Evolutionary conservation across 257 asterid species (phyloP), one percentile per base, ranked within the genome.

Genomic region (Scutellaria minor): DNA sequence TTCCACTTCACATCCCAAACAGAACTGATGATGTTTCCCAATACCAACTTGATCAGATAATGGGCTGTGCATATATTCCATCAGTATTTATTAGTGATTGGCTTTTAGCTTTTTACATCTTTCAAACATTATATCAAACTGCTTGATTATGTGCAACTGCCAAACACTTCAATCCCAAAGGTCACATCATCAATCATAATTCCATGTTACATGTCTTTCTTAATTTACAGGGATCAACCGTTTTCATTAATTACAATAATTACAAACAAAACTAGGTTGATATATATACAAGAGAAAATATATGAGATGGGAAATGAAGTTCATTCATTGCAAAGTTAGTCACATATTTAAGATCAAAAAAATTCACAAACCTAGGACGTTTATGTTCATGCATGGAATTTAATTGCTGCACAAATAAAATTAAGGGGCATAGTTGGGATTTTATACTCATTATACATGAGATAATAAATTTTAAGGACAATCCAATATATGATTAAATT

Each of bases 191-290:
- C 63, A 67, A 57, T 44, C 27, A 42, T 41, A 11, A 10, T 3
- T 13, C 44, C 75, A 76, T 61, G 75, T 75, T 75, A 59, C 35
- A 57, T 75, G 74, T 47, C 62, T 47, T 48, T 46, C 54, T 27
- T 10, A 3, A 40, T 74, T 75, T 75, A 68, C 64, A 47, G 12
- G 2, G 22, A 39, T 48, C 53, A 57, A 56, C 66, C 40, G 57
- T 66, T 57, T 9, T n/a, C 12, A 61, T 72, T 62, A 6, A 11
- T 53, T 18, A 24, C 64, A 48, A 12, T 13, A 31, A 14, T n/a
- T 35, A 4, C 44, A 15, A 0, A 42, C 1, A 44, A 2, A 7
- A 5, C 14, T 44, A 27, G 48, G 55, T 66, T 31, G 46, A 44
- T 48, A 20, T 24, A 20, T 24, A 27, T 18, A 44, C 14, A 20